Base-by-base conservation (phyloP, 2,329 filamentous ascomycete genomes). In the Bimuria novae-zelandiae region DNA sequence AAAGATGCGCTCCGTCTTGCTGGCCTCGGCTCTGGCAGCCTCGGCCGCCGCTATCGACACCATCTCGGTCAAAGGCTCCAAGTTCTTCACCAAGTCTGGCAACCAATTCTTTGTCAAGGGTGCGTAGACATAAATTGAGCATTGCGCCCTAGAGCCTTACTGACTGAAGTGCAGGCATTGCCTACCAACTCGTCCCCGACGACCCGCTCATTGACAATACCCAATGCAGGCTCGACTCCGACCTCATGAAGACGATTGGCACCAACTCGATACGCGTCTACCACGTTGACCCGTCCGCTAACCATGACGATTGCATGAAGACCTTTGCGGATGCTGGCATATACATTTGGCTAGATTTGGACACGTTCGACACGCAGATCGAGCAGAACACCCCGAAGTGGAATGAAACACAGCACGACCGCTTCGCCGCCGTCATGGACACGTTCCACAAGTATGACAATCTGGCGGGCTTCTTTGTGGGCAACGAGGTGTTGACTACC, bases 211-310 rank as follows among this genome's bases (percentile, higher is more conserved):
- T 89, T 62, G 83, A 94, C 70, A 82, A 83, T 35, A 83, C 83
- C 42, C 92, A 96, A 77, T 95, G 90, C 78, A 74, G 81, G 63
- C 84, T 85, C 61, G 92, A 96, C 76, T 87, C 87, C 36, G 71
- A 78, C 14, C 80, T 92, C 67, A 95, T 96, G 89, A 82, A 89
- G 72, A 84, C 86, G 16, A 79, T 96, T 49, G 90, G 90, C 57
- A 84, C 89, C 70, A 96, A 96, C 72, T 82, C 88, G 25, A 91
- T 96, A 66, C 89, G 92, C 52, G 89, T 94, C 53, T 96, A 96
- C 75, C 90, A 96, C 68, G 90, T 96, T 56, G 87, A 95, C 64
- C 77, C 89, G 1, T 72, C 75, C 2, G 84, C 77, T 27, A 79
- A 93, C 70, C 92, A 96, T 73, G 80, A 83, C 52, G 87, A 81